Base-by-base conservation (phyloP, 495 filamentous ascomycete genomes). In the Talaromyces stipitatus region DNA sequence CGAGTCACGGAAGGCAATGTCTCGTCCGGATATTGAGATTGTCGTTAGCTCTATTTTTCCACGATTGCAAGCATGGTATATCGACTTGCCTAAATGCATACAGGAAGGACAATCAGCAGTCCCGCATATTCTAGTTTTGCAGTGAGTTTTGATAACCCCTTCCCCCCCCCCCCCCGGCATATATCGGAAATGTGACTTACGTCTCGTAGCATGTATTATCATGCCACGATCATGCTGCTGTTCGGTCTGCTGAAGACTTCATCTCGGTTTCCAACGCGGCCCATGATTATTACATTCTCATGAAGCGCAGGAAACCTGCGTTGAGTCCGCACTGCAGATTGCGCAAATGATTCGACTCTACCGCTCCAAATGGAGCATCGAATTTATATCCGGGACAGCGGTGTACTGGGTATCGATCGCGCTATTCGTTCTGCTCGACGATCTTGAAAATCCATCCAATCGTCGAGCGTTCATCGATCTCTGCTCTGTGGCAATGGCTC, bases 91-190 rank as follows among this genome's bases (percentile, higher is more conserved):
- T 0, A 23, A 58, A 60, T 47, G 69, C 64, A 50, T 50, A 56
- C 12, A 55, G 64, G 11, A 61, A 61, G 22, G 63, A 63, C 50
- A 59, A 64, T 11, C 58, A 64, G 16, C 64, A 11, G 55, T 70
- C 22, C 68, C 74, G 48, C 72, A 75, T 47, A 30, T 73, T 11
- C 51, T 77, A 14, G 57, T 58, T 28, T 46, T 74, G 53, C 67
- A 70, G 74, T 77, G 68, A 71, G 72, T 60, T 10, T 56, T 14
- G 23, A 8, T 33, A 7, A 11, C 1, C 14, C 23, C 11, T 24
- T 18, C 16, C 6, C 22, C 14, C 26, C 10, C 20, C 16, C n/a
- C n/a, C n/a, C n/a, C n/a, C n/a, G n/a, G n/a, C n/a, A n/a, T n/a
- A n/a, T n/a, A n/a, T 23, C 48, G 2, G 14, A 33, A 55, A 56